These are phyloP conservation scores for Clohesyomyces aquaticus DNA, from an alignment of 495 filamentous ascomycete species.

Conservation along the genomic window DNA sequence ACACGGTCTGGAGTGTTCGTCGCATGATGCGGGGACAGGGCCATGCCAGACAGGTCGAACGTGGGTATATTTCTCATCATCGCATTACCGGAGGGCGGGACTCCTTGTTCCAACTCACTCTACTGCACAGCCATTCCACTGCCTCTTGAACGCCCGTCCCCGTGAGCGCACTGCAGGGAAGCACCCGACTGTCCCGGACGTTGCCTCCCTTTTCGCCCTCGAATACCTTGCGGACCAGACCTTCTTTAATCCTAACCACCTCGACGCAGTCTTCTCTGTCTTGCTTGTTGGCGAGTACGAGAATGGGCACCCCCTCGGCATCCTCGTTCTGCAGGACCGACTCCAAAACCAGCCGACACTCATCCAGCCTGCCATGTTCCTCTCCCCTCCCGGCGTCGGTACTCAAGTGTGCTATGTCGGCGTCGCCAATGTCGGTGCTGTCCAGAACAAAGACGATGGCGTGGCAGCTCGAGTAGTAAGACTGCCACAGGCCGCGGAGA, in stretches of 20 bases:
- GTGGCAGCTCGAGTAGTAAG: slow-evolving; percentile 90
- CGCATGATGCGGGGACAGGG: neutral
- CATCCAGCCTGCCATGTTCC: slow-evolving; percentile 71
- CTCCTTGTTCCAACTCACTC: slow-evolving; percentile 97
- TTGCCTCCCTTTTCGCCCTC: slow-evolving; percentile 86
- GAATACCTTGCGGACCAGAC: slow-evolving; percentile 88
- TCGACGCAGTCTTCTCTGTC: slow-evolving; percentile 97
- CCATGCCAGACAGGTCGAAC: neutral
- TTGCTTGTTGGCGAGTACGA: slow-evolving; percentile 96
- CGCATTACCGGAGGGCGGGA: slow-evolving; percentile 89
- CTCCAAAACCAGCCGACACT: slow-evolving; percentile 87
- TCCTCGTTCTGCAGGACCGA: slow-evolving; percentile 81
- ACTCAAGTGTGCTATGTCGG: slow-evolving; percentile 52
- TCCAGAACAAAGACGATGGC: slow-evolving; percentile 98
- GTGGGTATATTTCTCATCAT: slow-evolving; percentile 46
- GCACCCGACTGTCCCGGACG: slow-evolving; percentile 84
- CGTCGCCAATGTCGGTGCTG: slow-evolving; percentile 85
- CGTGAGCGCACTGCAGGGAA: slow-evolving; percentile 88
- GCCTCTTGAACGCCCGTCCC: slow-evolving; percentile 92
- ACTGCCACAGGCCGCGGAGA: slow-evolving; percentile 91
- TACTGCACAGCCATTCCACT: slow-evolving; percentile 88
- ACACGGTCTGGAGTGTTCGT: neutral
- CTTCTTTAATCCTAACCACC: slow-evolving; percentile 95
- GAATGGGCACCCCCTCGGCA: slow-evolving; percentile 84
- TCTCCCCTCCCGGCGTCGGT: slow-evolving; percentile 44